Conservation (phyloP, 1,139 yeast genomes). For the Hyphopichia wangnamkhiaoensis region DNA sequence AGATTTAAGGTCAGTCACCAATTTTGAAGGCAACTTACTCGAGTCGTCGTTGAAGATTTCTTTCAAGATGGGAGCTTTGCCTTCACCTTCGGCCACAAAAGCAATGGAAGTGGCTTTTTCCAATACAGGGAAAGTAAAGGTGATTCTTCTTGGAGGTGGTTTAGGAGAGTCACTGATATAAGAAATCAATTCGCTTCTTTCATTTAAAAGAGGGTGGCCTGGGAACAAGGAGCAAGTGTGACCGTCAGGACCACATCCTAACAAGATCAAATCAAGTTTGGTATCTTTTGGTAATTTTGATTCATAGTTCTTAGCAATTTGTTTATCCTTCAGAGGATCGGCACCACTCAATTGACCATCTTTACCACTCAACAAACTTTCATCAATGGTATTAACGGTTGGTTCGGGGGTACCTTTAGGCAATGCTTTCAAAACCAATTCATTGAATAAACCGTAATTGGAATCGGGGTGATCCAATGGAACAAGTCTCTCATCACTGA, state of each 20-base stretch:
- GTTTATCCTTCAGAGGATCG: constrained; percentile 38
- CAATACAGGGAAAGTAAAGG: constrained; percentile 67
- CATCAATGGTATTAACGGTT: constrained; percentile 50
- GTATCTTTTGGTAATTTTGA: constrained; percentile 40
- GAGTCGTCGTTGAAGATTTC: constrained; percentile 62
- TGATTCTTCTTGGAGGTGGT: constrained; percentile 77
- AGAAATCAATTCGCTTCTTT: constrained; percentile 39
- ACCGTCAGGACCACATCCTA: constrained; percentile 83
- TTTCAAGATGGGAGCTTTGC: constrained; percentile 72
- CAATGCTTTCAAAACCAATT: constrained; percentile 52
- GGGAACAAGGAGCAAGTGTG: constrained; percentile 81
- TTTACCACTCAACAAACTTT: constrained; percentile 43
- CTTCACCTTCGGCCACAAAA: constrained; percentile 88
- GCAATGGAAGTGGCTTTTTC: constrained; percentile 58
- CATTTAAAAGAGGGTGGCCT: constrained; percentile 48
- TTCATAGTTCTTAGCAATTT: constrained; percentile 55
- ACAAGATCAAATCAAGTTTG: constrained; percentile 56
- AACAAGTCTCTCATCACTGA: constrained; percentile 73
- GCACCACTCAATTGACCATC: constrained; percentile 45
- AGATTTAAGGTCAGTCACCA: constrained; percentile 58
- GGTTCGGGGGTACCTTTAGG: constrained; percentile 35
- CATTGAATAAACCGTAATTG: constrained; percentile 64
- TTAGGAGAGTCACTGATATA: constrained; percentile 65
- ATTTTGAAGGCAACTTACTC: constrained; percentile 64
- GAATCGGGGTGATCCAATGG: constrained; percentile 68